These are phyloP conservation scores for Hydnomerulius pinastri DNA, from an alignment of 768 basidiomycete genomes.

Conservation along the genomic window DNA sequence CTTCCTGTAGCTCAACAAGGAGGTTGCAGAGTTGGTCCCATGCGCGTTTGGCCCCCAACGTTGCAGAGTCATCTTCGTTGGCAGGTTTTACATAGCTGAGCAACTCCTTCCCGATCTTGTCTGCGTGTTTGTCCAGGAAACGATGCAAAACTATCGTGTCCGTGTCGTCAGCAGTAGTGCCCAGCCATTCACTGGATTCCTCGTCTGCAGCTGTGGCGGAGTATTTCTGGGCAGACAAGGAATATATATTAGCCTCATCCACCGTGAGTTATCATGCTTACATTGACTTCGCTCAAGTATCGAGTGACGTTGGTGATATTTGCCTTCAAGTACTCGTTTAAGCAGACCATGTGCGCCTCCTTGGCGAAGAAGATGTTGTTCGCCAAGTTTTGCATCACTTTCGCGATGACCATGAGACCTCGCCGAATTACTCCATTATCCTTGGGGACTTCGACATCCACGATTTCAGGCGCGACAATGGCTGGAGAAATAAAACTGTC, in stretches of 20 bases:
- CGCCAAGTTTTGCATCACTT: conserved; percentile 90
- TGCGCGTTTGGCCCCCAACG: conserved; percentile 69
- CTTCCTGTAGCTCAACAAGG: conserved; percentile 76
- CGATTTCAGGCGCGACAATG: conserved; percentile 79
- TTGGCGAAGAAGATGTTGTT: conserved; percentile 95
- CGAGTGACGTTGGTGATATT: conserved; percentile 75
- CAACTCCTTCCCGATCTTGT: conserved; percentile 86
- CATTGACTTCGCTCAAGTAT: conserved; percentile 76
- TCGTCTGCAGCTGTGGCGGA: conserved; percentile 50
- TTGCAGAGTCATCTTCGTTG: conserved; percentile 53
- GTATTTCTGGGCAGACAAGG: conserved; percentile 40
- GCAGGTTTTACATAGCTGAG: conserved; percentile 68
- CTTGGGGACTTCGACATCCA: conserved; percentile 79
- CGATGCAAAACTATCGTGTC: conserved; percentile 83
- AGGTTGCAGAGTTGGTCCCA: conserved; percentile 83
- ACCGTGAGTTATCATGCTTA: conserved; percentile 31
- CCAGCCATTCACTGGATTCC: conserved; percentile 69
- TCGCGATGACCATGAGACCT: conserved; percentile 84
- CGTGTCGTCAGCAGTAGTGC: conserved; percentile 80
- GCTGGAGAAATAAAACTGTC: conserved; percentile 88
- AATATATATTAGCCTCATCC: neutral
- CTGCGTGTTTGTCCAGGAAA: conserved; percentile 82
- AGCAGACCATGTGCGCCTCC: conserved; percentile 79
- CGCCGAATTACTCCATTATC: conserved; percentile 65
- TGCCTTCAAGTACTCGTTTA: conserved; percentile 73